These are phyloP conservation scores for Clonostachys rosea DNA, from an alignment of 2,329 filamentous ascomycete genomes.

Conservation along the genomic window DNA sequence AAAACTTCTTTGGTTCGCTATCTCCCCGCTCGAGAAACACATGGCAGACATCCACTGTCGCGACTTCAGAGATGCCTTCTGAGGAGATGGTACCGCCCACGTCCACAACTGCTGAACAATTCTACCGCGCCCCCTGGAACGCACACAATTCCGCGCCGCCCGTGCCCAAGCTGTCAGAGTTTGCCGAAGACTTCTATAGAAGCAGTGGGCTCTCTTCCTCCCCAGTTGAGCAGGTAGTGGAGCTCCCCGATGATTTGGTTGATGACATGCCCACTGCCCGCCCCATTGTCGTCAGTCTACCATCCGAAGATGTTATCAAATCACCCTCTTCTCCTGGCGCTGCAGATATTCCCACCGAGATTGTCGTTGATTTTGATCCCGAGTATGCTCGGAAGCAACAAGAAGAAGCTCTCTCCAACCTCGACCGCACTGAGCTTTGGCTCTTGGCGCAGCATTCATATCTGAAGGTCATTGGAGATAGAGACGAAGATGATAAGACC, in stretches of 20 bases:
- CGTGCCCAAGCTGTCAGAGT: slow-evolving; percentile 26
- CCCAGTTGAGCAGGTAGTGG: slow-evolving; percentile 64
- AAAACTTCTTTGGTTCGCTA: slow-evolving; percentile 85
- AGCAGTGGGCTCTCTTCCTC: slow-evolving; percentile 28
- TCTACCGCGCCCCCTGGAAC: slow-evolving; percentile 82
- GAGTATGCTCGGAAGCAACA: slow-evolving; percentile 71
- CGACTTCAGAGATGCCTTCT: slow-evolving; percentile 42
- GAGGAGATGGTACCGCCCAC: slow-evolving; percentile 62
- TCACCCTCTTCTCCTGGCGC: slow-evolving; percentile 30
- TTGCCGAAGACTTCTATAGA: slow-evolving; percentile 31
- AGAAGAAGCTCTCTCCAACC: slow-evolving; percentile 63
- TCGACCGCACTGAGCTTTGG: slow-evolving; percentile 85
- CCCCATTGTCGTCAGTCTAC: slow-evolving; percentile 28
- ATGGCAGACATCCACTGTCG: slow-evolving; percentile 62
- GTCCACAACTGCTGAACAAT: slow-evolving; percentile 86
- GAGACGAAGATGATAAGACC: slow-evolving; percentile 23
- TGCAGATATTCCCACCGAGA: slow-evolving; percentile 59
- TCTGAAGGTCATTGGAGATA: slow-evolving; percentile 59
- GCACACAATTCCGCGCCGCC: slow-evolving; percentile 29
- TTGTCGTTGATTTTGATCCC: slow-evolving; percentile 68
- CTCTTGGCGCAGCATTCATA: slow-evolving; percentile 77
- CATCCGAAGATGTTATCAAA: slow-evolving; percentile 20
- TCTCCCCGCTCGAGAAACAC: slow-evolving; percentile 72
- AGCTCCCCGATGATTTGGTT: slow-evolving; percentile 44
- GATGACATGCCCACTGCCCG: slow-evolving; percentile 66